phyloP scores from a whole-genome alignment of 2,329 filamentous ascomycete genomes.

The Xylaria multiplex region DNA sequence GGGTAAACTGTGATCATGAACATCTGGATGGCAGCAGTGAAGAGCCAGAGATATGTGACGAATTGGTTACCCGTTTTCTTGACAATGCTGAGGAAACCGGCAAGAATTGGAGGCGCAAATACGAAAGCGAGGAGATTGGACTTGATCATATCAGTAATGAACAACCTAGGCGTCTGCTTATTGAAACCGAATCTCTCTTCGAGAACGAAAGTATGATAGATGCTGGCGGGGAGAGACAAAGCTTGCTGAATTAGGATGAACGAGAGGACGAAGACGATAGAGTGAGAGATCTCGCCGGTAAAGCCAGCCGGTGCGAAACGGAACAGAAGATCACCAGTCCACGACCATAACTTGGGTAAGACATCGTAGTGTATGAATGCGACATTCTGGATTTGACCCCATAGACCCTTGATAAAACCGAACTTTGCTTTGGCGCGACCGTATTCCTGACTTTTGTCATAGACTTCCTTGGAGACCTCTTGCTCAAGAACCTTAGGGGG shows the following conservation, averaged over 20 bases:
- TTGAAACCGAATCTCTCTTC: conserved; percentile 99
- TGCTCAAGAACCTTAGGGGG: conserved; percentile 87
- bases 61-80: conserved; percentile 93
- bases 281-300: conserved; percentile 92
- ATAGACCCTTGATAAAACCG: conserved; percentile 81
- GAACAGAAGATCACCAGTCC: conserved; percentile 79
- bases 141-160: conserved; percentile 91
- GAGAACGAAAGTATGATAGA: conserved; percentile 95
- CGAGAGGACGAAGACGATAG: conserved; percentile 88
- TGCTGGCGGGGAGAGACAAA: conserved; percentile 79
- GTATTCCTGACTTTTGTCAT: conserved; percentile 95
- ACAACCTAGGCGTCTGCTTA: conserved; percentile 92
- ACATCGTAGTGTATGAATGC: conserved; percentile 90
- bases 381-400: conserved; percentile 87
- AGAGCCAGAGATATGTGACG: conserved; percentile 98
- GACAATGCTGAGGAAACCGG: conserved; percentile 92
- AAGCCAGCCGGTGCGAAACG: conserved; percentile 80
- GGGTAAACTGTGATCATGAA: conserved; percentile 98
- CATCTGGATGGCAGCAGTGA: conserved; percentile 87
- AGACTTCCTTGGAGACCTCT: conserved; percentile 89
- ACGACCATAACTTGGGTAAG: conserved; percentile 88
- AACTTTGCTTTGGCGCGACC: conserved; percentile 96
- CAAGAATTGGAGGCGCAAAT: conserved; percentile 87
- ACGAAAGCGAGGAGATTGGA: conserved; percentile 82
- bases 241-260: conserved; percentile 86